Base-by-base conservation (phyloP, 352 stramenopile species). In the Phytophthora niederhauseri region DNA sequence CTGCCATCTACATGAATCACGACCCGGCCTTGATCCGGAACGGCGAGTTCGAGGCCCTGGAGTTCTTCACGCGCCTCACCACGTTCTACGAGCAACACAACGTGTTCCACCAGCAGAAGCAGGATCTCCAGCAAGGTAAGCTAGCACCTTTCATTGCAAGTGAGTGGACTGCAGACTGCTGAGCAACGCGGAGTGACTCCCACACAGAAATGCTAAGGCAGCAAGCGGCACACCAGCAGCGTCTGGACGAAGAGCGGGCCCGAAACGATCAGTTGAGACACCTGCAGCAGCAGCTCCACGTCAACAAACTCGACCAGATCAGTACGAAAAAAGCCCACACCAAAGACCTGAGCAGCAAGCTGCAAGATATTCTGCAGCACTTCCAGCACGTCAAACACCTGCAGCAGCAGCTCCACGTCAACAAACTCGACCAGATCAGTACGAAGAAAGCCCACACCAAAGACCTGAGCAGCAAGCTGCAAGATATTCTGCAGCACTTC, bases 371-470 rank as follows among this genome's bases (percentile, higher is more conserved):
- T 20, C 66, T 92, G 14, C 73, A 82, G 30, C 68, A 82, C 52
- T 92, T 92, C 60, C 76, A 87, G 66, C 78, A 87, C 59, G 84
- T 90, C 43, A 76, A 82, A 56, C 81, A 85, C 22, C 59, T 87
- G 6, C 81, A 92, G 48, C 66, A 74, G 5, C 76, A 80, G 5
- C 73, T 85, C 41, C 78, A 92, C 22, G 73, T 83, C 45, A 76
- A 78, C 19, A 63, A 61, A 1, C 70, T 92, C n/a, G 80, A 89
- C 45, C 70, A 80, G 28, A 79, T 89, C 63, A 81, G 52, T n/a
- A 71, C 78, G 15, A 81, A 76, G 51, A 89, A 82, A 51, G 72
- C 80, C 1, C 41, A 73, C 9, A 57, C 72, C 6, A 71, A 85
- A 28, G 78, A 89, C 36, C 76, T 92, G 57, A 77, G 75, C 41